A percentile compares a stretch with the other conserved stretches of the same genome.
Evolutionary conservation across 805 yeast genomes (phyloP).

Genomic region (Starmerella stigmatis): DNA sequence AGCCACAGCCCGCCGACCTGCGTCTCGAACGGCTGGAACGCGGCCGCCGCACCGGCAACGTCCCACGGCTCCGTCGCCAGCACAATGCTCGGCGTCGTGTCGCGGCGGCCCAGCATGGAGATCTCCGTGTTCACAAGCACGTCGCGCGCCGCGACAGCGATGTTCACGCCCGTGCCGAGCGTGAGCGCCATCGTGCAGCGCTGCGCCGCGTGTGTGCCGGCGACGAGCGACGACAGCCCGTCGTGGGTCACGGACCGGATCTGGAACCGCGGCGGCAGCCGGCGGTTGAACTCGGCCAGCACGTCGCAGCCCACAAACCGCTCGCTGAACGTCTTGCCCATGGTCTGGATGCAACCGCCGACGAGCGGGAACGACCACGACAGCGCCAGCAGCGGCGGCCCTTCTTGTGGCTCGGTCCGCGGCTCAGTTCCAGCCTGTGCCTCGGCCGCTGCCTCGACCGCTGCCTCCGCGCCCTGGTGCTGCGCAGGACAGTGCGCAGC

Average conservation of each 20-base stretch:
- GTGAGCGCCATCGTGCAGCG: conserved; percentile 22
- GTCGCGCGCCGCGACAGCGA: conserved; percentile 5
- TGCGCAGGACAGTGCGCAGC: not conserved
- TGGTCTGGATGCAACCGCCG: conserved; percentile 17
- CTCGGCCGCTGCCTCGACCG: no score
- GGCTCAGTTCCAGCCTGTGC: no score
- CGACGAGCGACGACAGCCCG: conserved; percentile 23
- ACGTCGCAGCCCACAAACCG: conserved; percentile 11
- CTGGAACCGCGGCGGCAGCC: conserved; percentile 1
- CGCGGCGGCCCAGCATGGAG: conserved; percentile 20
- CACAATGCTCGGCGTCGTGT: conserved; percentile 8
- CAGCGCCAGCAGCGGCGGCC: conserved; percentile 12
- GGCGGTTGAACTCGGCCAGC: conserved; percentile 13
- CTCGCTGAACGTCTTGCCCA: conserved; percentile 24
- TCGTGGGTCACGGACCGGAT: conserved; percentile 20
- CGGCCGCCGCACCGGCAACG: conserved; percentile 7
- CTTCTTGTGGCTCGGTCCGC: no score
- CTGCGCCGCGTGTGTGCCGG: conserved; percentile 15
- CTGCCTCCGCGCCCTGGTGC: no score
- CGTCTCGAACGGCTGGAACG: conserved; percentile 23
- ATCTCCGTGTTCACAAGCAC: conserved; percentile 21
- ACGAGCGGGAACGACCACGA: conserved; percentile 27
- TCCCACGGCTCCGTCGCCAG: conserved; percentile 11
- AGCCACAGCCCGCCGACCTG: conserved; percentile 20
- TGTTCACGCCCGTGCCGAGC: conserved; percentile 25